Evolutionary conservation across 352 stramenopile species (phyloP).

Genomic region (Phytopythium delawarense): DNA sequence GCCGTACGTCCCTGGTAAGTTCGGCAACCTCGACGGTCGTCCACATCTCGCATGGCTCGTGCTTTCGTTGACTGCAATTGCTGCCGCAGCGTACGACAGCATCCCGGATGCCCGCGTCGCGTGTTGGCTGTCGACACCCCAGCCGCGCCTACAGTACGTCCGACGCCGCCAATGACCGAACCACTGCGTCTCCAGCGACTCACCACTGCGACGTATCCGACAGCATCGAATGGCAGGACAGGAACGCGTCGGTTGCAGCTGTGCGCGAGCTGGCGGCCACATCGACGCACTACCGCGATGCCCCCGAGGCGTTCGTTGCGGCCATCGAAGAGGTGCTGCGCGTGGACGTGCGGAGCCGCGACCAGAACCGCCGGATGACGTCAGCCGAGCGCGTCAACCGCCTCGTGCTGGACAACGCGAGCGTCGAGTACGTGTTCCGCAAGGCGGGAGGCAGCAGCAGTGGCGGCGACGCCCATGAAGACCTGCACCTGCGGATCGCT

Average conservation of each 20-base stretch:
- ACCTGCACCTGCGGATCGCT: constrained; percentile 8
- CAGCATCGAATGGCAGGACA: constrained; percentile 46
- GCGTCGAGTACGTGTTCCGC: constrained; percentile 46
- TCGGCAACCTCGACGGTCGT: not conserved
- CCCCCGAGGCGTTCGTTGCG: constrained; percentile 23
- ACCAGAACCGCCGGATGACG: constrained; percentile 54
- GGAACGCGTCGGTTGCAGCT: constrained; percentile 13
- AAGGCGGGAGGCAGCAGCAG: constrained; percentile 1
- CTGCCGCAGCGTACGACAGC: constrained; percentile 38
- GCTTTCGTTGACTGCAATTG: not conserved
- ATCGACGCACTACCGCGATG: constrained; percentile 40
- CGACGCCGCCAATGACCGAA: not conserved
- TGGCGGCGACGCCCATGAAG: constrained; percentile 3
- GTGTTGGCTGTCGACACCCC: constrained; percentile 34
- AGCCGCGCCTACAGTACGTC: constrained; percentile 36
- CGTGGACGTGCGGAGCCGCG: constrained; percentile 74
- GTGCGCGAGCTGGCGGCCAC: constrained; percentile 30
- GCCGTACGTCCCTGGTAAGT: constrained; percentile 90
- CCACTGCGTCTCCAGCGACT: not conserved
- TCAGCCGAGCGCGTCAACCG: constrained; percentile 29
- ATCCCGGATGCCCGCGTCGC: constrained; percentile 37
- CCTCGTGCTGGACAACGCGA: constrained; percentile 55
- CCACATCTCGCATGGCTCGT: not conserved
- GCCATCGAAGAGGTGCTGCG: constrained; percentile 65
- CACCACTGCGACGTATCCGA: not conserved